Evolutionary conservation across 1,139 yeast genomes (phyloP), one percentile per base, ranked within the genome.

Genomic region (Pichia sp.): DNA sequence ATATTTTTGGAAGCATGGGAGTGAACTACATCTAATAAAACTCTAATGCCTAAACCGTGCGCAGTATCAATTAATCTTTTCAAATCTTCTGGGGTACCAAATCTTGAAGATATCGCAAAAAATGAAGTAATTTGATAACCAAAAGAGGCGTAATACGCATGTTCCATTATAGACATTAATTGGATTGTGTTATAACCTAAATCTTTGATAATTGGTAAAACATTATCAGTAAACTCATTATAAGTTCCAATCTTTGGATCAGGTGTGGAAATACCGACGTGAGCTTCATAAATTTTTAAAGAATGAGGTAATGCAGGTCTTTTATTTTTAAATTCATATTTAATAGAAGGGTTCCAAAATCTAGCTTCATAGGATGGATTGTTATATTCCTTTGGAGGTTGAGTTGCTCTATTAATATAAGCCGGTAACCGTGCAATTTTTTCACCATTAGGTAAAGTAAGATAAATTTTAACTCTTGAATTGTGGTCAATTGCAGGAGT

Each of bases 161-260:
- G 98, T 66, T 92, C 98, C 98, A 92, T 92, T 45, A 92, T 77
- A 0, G 98, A 97, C 98, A 92, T 92, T 61, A 92, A 74, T 67
- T 92, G 98, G 58, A 92, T 85, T 8, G 96, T 82, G 63, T 92
- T 88, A 66, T 92, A 92, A 24, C 97, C 97, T 54, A 90, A 73
- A 54, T 82, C 77, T 59, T 80, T 80, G 58, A 92, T 86, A 41
- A 85, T 74, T n/a, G 98, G 98, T 53, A 92, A 73, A 18, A 89
- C 74, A 55, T 86, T 81, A 42, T 70, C 56, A 23, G 96, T 85
- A 64, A 92, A 92, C 63, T 92, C 94, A 57, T 79, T 80, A 66
- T 90, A 92, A 15, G 90, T 70, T 2, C 96, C 96, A 44, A 92
- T 71, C 52, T 78, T 79, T 30, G 95, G 89, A 50, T 90, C 94